Conservation (phyloP, 805 yeast genomes). For the Candida sakaeoensis region DNA sequence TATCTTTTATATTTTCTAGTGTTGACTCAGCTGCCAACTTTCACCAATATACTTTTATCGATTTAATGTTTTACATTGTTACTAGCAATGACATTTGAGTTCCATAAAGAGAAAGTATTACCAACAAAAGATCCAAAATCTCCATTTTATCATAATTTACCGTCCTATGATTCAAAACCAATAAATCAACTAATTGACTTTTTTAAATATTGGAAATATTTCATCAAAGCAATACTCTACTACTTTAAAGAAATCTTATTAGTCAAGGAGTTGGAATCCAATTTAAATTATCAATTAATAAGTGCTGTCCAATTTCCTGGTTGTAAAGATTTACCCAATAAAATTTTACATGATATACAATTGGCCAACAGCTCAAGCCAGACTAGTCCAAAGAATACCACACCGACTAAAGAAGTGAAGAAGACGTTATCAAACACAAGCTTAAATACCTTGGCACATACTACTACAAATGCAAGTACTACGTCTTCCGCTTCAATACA, state of each 20-base stretch:
- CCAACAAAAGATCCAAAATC: slow-evolving; percentile 32
- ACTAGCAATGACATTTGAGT: slow-evolving; percentile 4
- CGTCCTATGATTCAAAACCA: slow-evolving; percentile 35
- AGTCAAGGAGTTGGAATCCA: slow-evolving; percentile 44
- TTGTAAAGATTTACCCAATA: slow-evolving; percentile 37
- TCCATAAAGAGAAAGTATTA: slow-evolving; percentile 20
- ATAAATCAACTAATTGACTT: slow-evolving; percentile 34
- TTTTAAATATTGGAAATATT: slow-evolving; percentile 40
- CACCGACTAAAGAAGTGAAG: slow-evolving; percentile 12
- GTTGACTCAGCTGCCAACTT: too few relatives aligned
- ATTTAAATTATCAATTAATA: slow-evolving; percentile 35
- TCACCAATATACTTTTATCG: neutral
- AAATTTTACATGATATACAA: slow-evolving; percentile 8
- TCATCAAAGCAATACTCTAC: slow-evolving; percentile 33
- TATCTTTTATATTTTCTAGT: too few relatives aligned
- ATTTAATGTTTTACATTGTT: neutral
- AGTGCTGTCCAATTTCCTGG: slow-evolving; percentile 39
- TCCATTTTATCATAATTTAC: slow-evolving; percentile 39
- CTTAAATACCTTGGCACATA: slow-evolving; percentile 5
- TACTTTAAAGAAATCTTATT: slow-evolving; percentile 43
- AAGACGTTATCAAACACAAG: slow-evolving; percentile 10
- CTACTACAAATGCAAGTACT: neutral
- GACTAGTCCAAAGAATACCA: slow-evolving; percentile 6
- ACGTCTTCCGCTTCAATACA: neutral
- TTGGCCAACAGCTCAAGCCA: neutral